Percentiles rank a stretch among this genome's conserved stretches.
phyloP scores from a whole-genome alignment of 2,329 filamentous ascomycete species.

The Neonectria ditissima region DNA sequence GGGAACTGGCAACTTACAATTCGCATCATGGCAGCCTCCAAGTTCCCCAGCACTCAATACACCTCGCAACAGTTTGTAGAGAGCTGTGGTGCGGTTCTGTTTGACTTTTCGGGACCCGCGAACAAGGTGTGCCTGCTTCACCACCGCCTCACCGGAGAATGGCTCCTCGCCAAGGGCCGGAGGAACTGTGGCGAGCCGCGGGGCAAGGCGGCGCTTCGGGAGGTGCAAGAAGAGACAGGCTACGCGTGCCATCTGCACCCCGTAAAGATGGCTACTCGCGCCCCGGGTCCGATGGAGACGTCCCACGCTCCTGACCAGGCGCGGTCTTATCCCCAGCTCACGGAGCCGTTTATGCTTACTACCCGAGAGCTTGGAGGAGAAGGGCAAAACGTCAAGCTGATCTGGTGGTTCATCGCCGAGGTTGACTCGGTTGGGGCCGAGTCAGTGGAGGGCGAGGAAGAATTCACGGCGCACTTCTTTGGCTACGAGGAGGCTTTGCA shows the following conservation, averaged over 20 bases:
- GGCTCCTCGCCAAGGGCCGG: slow-evolving; percentile 36
- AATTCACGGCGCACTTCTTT: slow-evolving; percentile 21
- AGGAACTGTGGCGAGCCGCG: slow-evolving; percentile 27
- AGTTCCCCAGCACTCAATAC: slow-evolving; percentile 2
- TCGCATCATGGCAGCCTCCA: slow-evolving; percentile 11
- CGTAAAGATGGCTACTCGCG: slow-evolving; percentile 26
- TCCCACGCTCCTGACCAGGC: slow-evolving; percentile 26
- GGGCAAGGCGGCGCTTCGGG: slow-evolving; percentile 27
- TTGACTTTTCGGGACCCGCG: slow-evolving; percentile 21
- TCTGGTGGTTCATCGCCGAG: slow-evolving; percentile 29
- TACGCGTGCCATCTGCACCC: slow-evolving; percentile 21
- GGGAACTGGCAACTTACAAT: too few species aligned
- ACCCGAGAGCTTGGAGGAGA: slow-evolving; percentile 7
- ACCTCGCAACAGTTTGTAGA: slow-evolving; percentile 31
- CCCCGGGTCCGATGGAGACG: slow-evolving; percentile 16
- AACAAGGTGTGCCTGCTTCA: slow-evolving; percentile 30
- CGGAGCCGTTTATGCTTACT: slow-evolving; percentile 30
- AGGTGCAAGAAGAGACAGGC: slow-evolving; percentile 31
- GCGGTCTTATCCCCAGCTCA: slow-evolving; percentile 32
- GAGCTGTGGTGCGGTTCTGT: slow-evolving; percentile 32
- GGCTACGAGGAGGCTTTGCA: slow-evolving; percentile 17
- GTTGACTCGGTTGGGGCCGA: neutral
- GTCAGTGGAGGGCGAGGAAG: neutral
- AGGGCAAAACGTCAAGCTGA: slow-evolving; percentile 18
- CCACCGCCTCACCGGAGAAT: slow-evolving; percentile 13